Conservation (phyloP, 768 basidiomycete species). For the Lactarius quietus region DNA sequence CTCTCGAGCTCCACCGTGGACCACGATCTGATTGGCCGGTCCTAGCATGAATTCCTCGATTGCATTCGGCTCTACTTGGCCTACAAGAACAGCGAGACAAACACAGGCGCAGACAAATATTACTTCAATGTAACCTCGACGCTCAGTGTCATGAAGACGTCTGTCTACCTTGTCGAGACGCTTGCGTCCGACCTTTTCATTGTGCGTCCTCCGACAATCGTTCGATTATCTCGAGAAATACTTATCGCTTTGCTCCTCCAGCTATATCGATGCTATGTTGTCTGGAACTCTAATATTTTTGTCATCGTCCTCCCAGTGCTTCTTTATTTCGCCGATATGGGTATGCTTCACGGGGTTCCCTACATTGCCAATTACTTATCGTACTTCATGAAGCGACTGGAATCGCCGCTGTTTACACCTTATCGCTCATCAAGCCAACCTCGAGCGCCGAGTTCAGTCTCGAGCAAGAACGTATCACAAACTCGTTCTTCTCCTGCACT, state of each 20-base stretch:
- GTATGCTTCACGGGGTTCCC: background rate
- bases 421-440: conserved; percentile 7
- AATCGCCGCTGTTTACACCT: conserved; percentile 10
- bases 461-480: conserved; percentile 18
- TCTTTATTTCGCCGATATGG: conserved; percentile 21
- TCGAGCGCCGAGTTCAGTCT: background rate
- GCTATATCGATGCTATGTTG: conserved; percentile 25
- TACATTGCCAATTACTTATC: background rate
- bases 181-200: conserved; percentile 23
- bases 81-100: conserved; percentile 3
- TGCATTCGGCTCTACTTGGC: conserved; percentile 9
- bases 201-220: background rate
- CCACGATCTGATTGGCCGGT: background rate
- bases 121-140: background rate
- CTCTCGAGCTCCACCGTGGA: fast-evolving
- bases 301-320: conserved; percentile 12
- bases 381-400: conserved; percentile 9
- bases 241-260: background rate
- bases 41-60: conserved; percentile 18
- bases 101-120: background rate
- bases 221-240: background rate
- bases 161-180: conserved; percentile 19
- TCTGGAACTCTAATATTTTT: conserved; percentile 17
- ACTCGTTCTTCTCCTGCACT: conserved; percentile 24
- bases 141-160: conserved; percentile 19